Evolutionary conservation across 768 basidiomycete species (phyloP).

Genomic region (Boletus pseudo-olivaceus): DNA sequence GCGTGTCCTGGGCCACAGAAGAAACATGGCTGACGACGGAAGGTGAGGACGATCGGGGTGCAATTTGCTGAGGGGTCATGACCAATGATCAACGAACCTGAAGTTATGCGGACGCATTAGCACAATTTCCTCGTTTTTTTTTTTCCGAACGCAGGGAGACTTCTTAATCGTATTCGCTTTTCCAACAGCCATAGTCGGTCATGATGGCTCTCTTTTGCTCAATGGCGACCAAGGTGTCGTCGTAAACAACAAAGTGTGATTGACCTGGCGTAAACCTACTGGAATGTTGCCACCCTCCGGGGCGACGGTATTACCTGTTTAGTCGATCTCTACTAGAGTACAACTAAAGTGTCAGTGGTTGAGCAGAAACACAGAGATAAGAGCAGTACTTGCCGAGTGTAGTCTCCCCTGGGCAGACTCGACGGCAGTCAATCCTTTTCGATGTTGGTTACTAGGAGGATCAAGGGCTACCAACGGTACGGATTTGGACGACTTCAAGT

Average conservation of each 20-base stretch:
- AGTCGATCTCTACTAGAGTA: neutral
- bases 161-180: constrained; percentile 1
- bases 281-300: neutral
- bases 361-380: no score
- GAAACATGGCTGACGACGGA: neutral
- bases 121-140: neutral
- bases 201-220: neutral
- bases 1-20: neutral
- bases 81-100: neutral
- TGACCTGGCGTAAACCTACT: neutral
- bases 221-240: no score
- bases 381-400: neutral
- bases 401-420: no score
- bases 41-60: neutral
- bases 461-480: no score
- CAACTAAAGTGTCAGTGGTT: neutral
- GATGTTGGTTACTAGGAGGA: no score
- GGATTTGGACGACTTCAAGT: no score
- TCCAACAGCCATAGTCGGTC: neutral
- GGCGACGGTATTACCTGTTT: neutral
- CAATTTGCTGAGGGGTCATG: neutral
- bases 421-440: no score
- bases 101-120: constrained; percentile 1
- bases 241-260: no score
- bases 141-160: neutral